Evolutionary conservation across 768 basidiomycete genomes (phyloP).

Genomic region (Hypholoma fasciculare): DNA sequence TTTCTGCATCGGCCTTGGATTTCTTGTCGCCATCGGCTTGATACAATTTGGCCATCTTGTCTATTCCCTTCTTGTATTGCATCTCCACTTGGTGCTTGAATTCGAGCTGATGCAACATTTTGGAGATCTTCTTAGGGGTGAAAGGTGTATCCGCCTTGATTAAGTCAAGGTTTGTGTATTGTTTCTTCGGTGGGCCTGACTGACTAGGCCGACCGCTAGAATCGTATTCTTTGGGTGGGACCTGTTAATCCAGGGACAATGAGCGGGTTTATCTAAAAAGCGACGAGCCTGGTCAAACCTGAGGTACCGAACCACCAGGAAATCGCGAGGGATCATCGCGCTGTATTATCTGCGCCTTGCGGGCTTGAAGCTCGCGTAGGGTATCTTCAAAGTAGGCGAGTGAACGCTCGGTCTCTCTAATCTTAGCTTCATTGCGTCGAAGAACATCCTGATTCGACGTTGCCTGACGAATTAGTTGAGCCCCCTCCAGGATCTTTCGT

Average conservation of each 20-base stretch:
- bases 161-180: constrained; percentile 86
- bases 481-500: constrained; percentile 89
- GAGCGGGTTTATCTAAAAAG: constrained; percentile 2
- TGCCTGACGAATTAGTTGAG: constrained; percentile 74
- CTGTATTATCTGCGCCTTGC: constrained; percentile 66
- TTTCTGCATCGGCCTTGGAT: constrained; percentile 88
- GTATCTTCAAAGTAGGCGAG: constrained; percentile 88
- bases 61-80: constrained; percentile 97
- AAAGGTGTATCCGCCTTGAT: constrained; percentile 98
- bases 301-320: constrained; percentile 42
- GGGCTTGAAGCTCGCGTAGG: constrained; percentile 77
- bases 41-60: constrained; percentile 98
- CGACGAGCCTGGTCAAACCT: constrained; percentile 30
- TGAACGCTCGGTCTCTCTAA: constrained; percentile 82
- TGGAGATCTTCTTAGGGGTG: constrained; percentile 93
- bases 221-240: constrained; percentile 56
- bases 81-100: constrained; percentile 99
- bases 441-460: constrained; percentile 88
- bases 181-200: constrained; percentile 51
- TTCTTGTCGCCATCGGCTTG: constrained; percentile 98
- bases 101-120: constrained; percentile 97
- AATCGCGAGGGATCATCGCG: constrained; percentile 56
- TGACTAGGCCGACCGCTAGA: constrained; percentile 34
- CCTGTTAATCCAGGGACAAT: constrained; percentile 28
- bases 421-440: constrained; percentile 78